These are phyloP conservation scores for Thozetella sp. DNA, from an alignment of 495 filamentous ascomycete genomes.

Conservation along the genomic window DNA sequence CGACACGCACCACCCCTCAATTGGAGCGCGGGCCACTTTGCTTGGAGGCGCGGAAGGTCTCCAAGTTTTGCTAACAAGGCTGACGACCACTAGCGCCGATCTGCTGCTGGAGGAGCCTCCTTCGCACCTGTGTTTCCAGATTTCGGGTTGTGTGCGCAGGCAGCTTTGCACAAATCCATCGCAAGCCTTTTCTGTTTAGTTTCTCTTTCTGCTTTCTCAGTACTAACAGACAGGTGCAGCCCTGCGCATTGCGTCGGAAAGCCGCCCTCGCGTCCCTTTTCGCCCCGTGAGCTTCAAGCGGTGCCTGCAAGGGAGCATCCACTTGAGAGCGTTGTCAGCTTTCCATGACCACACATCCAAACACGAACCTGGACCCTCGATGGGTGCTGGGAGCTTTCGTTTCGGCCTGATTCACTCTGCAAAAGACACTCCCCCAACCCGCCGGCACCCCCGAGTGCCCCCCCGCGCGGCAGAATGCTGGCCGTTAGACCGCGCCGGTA, in stretches of 20 bases:
- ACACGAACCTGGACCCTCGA: slow-evolving; percentile 22
- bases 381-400: slow-evolving; percentile 21
- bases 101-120: not conserved
- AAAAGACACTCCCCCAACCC: not conserved
- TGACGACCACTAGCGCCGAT: slow-evolving; percentile 1
- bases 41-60: not conserved
- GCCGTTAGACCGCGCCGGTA: slow-evolving; percentile 51
- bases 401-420: not conserved
- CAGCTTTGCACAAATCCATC: not conserved
- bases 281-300: not conserved
- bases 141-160: not conserved
- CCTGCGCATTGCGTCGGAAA: not conserved
- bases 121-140: not conserved
- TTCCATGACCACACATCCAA: slow-evolving; percentile 21
- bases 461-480: slow-evolving; percentile 28
- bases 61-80: not conserved
- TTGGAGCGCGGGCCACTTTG: not conserved
- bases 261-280: not conserved
- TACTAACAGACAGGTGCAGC: not conserved
- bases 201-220: too few relatives aligned
- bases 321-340: not conserved
- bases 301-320: not conserved
- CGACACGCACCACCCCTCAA: not conserved
- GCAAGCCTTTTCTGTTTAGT: not conserved
- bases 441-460: not conserved